Evolutionary conservation across 2,329 filamentous ascomycete genomes (phyloP).

Genomic region (Claviceps pazoutovae): DNA sequence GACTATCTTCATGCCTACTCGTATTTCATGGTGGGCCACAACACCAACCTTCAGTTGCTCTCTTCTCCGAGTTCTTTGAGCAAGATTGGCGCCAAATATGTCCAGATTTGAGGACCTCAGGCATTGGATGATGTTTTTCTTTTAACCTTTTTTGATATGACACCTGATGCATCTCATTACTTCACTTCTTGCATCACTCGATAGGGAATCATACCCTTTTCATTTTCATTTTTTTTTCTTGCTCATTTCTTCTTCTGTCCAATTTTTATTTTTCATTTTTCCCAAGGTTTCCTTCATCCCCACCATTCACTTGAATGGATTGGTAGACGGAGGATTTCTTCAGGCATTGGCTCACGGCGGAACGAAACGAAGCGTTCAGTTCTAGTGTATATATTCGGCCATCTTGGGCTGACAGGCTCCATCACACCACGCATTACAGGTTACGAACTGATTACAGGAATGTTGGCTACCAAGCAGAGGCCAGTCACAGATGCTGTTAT

Average conservation of each 20-base stretch:
- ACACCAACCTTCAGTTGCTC: slow-evolving; percentile 26
- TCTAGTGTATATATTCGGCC: slow-evolving; percentile 19
- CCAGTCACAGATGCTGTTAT: not conserved
- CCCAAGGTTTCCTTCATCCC: not conserved
- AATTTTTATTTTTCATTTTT: not conserved
- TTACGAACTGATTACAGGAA: not conserved
- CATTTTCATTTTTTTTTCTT: not conserved
- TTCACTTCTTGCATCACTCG: slow-evolving; percentile 25
- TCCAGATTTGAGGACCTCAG: slow-evolving; percentile 16
- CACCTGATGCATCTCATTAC: slow-evolving; percentile 2
- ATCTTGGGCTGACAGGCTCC: slow-evolving; percentile 2
- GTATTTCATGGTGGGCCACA: slow-evolving; percentile 36
- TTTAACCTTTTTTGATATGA: not conserved
- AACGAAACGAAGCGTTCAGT: slow-evolving; percentile 4
- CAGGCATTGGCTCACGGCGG: not conserved
- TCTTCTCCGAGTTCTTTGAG: slow-evolving; percentile 25
- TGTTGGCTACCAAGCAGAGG: not conserved
- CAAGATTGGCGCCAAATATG: slow-evolving; percentile 35
- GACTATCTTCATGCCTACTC: slow-evolving; percentile 40
- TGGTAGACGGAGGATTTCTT: not conserved
- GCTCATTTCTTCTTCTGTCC: slow-evolving; percentile 1
- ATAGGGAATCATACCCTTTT: slow-evolving; percentile 16
- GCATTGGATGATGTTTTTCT: not conserved
- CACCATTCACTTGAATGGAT: not conserved
- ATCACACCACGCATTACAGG: too few relatives aligned